Evolutionary conservation across 1,139 yeast genomes (phyloP).

Genomic region (Suzukiozyma palmioleophila): DNA sequence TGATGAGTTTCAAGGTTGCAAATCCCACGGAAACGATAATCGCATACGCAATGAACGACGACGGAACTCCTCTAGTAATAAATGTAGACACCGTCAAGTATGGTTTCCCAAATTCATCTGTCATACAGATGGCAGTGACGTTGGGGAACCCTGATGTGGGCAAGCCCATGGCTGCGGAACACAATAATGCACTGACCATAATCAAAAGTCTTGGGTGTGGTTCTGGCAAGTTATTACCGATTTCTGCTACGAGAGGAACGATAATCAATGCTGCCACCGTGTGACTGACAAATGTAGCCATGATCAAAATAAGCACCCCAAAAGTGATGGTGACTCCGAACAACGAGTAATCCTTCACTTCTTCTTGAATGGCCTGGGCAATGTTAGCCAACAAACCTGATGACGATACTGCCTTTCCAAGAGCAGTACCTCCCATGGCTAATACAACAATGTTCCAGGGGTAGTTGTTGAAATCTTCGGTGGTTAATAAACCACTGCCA

Average conservation of each 20-base stretch:
- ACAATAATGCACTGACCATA: constrained; percentile 62
- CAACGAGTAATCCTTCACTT: constrained; percentile 52
- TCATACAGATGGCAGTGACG: constrained; percentile 75
- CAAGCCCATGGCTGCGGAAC: constrained; percentile 75
- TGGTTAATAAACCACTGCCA: constrained; percentile 63
- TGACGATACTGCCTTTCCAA: constrained; percentile 70
- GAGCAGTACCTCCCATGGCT: constrained; percentile 77
- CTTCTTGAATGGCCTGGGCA: constrained; percentile 51
- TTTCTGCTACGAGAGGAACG: constrained; percentile 65
- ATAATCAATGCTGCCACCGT: constrained; percentile 75
- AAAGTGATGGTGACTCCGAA: constrained; percentile 62
- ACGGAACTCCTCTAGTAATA: constrained; percentile 69
- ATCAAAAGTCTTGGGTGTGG: constrained; percentile 59
- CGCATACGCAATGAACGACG: constrained; percentile 52
- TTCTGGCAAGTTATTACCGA: constrained; percentile 53
- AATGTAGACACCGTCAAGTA: constrained; percentile 63
- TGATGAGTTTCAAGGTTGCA: constrained; percentile 54
- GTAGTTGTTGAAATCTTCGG: constrained; percentile 65
- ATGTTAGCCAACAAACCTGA: constrained; percentile 65
- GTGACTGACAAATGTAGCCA: constrained; percentile 74
- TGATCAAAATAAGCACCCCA: constrained; percentile 59
- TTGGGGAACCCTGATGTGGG: constrained; percentile 79
- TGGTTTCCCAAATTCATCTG: constrained; percentile 65
- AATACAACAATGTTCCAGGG: constrained; percentile 75
- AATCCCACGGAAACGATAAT: constrained; percentile 62